Percentiles rank a stretch among this genome's conserved stretches.
phyloP scores from a whole-genome alignment of 2,329 filamentous ascomycete genomes.

The Ramularia endophylla region DNA sequence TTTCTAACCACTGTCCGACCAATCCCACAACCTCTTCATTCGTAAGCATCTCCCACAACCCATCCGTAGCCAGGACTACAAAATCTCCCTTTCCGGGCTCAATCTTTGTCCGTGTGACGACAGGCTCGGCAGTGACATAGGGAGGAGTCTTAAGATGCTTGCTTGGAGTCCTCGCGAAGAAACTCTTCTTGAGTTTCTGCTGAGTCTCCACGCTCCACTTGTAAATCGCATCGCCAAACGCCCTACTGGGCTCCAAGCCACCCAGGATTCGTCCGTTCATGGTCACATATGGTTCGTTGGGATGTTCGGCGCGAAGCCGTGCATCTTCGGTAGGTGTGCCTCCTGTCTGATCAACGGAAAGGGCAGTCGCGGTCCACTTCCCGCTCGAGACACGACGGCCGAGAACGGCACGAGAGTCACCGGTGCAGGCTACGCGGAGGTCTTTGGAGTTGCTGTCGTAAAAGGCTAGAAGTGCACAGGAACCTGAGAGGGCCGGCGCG shows the following conservation, averaged over 20 bases:
- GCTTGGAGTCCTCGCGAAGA: constrained; percentile 78
- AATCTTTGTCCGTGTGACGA: constrained; percentile 89
- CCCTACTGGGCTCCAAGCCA: constrained; percentile 83
- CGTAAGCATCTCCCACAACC: constrained; percentile 97
- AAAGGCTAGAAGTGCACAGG: constrained; percentile 91
- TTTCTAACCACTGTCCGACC: constrained; percentile 94
- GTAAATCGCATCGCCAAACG: constrained; percentile 94
- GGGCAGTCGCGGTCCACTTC: constrained; percentile 85
- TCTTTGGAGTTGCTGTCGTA: constrained; percentile 86
- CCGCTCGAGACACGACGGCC: constrained; percentile 71
- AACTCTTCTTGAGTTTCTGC: constrained; percentile 72
- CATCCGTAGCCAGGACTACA: constrained; percentile 91
- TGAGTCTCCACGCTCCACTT: constrained; percentile 90
- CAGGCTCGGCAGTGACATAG: constrained; percentile 93
- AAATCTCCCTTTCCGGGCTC: constrained; percentile 89
- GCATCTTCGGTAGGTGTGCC: constrained; percentile 77
- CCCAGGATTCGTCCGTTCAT: constrained; percentile 86
- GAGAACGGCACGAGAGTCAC: constrained; percentile 91
- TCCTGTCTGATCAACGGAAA: constrained; percentile 93
- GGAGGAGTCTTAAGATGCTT: constrained; percentile 81
- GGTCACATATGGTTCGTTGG: constrained; percentile 81
- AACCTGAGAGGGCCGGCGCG: constrained; percentile 91
- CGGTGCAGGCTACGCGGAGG: constrained; percentile 89
- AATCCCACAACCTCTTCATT: constrained; percentile 97
- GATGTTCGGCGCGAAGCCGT: constrained; percentile 78